Conservation (phyloP, 225 moss, liverwort and hornwort species). For the Pleurozium schreberi region DNA sequence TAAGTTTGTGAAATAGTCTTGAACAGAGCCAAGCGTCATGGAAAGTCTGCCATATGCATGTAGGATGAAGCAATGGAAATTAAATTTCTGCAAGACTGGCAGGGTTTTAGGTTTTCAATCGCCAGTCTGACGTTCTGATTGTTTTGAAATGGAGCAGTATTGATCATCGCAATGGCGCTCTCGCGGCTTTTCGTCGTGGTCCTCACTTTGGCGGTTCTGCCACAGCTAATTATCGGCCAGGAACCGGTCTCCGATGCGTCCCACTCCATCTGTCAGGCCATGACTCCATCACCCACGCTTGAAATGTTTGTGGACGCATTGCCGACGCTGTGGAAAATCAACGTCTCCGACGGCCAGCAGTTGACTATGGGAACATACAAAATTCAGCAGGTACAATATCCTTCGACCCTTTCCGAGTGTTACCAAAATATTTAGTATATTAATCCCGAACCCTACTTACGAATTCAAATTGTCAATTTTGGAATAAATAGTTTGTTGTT, state of each 20-base stretch:
- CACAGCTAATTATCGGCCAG: neutral
- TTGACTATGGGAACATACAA: conserved; percentile 21
- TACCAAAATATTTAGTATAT: no score
- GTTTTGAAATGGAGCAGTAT: neutral
- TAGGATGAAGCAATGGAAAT: no score
- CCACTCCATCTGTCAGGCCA: conserved; percentile 26
- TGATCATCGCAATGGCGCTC: neutral
- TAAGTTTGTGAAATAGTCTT: neutral
- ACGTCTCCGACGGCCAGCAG: neutral
- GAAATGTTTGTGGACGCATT: conserved; percentile 35
- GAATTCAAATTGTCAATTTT: neutral
- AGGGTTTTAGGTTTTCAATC: neutral
- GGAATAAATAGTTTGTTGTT: neutral
- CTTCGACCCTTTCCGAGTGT: neutral
- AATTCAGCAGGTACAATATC: conserved; percentile 15
- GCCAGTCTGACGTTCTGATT: neutral
- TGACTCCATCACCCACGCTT: conserved; percentile 30
- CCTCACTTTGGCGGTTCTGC: neutral
- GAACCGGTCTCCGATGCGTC: neutral
- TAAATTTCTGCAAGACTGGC: neutral
- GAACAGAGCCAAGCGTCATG: neutral
- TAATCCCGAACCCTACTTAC: neutral
- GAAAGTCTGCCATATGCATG: neutral
- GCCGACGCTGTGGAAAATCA: neutral
- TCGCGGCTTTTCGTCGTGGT: neutral